Evolutionary conservation across 2,329 filamentous ascomycete genomes (phyloP), one percentile per base, ranked within the genome.

Genomic region (Macroventuria anomochaeta): DNA sequence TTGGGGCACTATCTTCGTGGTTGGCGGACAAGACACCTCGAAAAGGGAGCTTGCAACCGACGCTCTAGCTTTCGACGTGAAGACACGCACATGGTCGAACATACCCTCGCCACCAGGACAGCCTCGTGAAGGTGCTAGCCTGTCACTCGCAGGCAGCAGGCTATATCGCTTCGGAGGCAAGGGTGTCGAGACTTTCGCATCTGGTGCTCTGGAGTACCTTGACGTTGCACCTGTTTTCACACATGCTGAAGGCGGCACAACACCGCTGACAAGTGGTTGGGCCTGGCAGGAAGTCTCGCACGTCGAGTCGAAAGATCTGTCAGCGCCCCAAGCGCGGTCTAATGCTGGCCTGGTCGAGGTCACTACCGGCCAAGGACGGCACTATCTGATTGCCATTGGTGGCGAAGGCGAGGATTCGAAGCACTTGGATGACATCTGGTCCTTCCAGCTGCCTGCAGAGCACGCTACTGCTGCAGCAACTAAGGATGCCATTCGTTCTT

Each of bases 341-440:
- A 75, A 76, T 12, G 77, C 77, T 1, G 78, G 76, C 1, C 63
- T 84, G 8, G 61, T 80, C 2, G 75, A 77, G 8, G 65, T 84
- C 7, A 78, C 76, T 0, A 83, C 81, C 0, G 82, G 81, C 8
- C 79, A 80, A 55, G 82, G 81, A 5, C 75, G 82, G 8, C 72
- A 79, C 33, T 84, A 83, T 60, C 73, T 85, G 0, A 67, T 83
- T 2, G 79, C 81, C 33, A 68, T 84, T 48, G 79, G 82, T 12
- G 82, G 82, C 6, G 72, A 75, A 15, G 56, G 58, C 11, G 65
- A 69, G 23, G 57, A 57, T 18, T 54, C 57, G n/a, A 64, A 59
- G 7, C 65, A 63, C 20, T 53, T 75, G 8, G 70, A 67, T 36
- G 82, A 83, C 54, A 74, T 84, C 3, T 84, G 81, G 81, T 75